These are phyloP conservation scores for Aureobasidium namibiae DNA, from an alignment of 2,329 filamentous ascomycete species.

Conservation along the genomic window DNA sequence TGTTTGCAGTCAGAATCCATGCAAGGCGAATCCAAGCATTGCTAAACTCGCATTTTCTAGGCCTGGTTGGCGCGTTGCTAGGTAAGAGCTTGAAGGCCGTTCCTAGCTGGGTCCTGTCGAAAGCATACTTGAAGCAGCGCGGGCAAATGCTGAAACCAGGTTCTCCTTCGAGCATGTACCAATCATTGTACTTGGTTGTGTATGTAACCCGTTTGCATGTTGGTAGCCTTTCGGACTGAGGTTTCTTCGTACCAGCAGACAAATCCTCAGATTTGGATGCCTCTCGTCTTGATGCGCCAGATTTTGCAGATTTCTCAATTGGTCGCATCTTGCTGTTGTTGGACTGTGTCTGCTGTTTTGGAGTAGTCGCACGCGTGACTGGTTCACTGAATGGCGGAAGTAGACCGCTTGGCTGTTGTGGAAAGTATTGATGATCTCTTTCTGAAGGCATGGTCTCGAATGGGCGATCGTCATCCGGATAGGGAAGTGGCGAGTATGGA, in stretches of 20 bases:
- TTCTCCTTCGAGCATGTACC: slow-evolving; percentile 67
- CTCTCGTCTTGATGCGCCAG: not conserved
- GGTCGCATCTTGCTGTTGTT: not conserved
- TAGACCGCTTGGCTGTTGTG: slow-evolving; percentile 13
- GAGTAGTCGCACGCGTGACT: slow-evolving; percentile 8
- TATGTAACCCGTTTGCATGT: slow-evolving; percentile 61
- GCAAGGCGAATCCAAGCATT: slow-evolving; percentile 77
- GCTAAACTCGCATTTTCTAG: slow-evolving; percentile 68
- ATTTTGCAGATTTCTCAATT: not conserved
- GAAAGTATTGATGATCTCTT: slow-evolving; percentile 31
- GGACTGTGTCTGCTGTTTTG: not conserved
- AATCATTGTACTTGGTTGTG: slow-evolving; percentile 61
- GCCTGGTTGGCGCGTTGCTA: slow-evolving; percentile 32
- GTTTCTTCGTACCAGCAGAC: slow-evolving; percentile 21
- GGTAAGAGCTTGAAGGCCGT: slow-evolving; percentile 57
- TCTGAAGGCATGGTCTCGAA: slow-evolving; percentile 34
- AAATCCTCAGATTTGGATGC: slow-evolving; percentile 18
- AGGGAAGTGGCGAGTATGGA: slow-evolving; percentile 30
- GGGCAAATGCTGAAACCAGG: slow-evolving; percentile 75
- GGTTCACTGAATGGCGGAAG: slow-evolving; percentile 16
- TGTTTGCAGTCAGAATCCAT: slow-evolving; percentile 70
- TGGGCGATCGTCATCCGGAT: slow-evolving; percentile 36
- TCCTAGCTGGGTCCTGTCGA: slow-evolving; percentile 59
- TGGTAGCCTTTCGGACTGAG: slow-evolving; percentile 37
- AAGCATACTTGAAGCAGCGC: slow-evolving; percentile 64